Evolutionary conservation across 495 filamentous ascomycete genomes (phyloP), one percentile per base, ranked within the genome.

Genomic region (Tuber magnatum): DNA sequence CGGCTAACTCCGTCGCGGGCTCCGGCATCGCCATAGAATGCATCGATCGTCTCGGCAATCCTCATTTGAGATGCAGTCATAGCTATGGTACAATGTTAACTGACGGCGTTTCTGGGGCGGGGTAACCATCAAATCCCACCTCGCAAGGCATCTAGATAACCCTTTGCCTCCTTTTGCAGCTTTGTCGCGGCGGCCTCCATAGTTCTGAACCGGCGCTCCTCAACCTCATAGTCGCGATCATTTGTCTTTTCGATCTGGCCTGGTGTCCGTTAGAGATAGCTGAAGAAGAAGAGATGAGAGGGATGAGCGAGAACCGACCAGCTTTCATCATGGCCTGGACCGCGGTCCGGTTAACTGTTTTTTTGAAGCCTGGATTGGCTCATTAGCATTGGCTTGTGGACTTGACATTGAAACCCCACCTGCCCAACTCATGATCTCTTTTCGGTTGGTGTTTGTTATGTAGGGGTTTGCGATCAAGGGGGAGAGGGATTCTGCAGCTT

Each of bases 281-380:
- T 8, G 46, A 38, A 42, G 46, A 71, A 22, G 46, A 38, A 42
- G 46, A 71, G 28, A 42, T 75, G 68, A 51, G 71, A 44, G n/a
- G 38, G 71, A 32, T 44, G 22, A 35, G 40, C 7, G 39, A 24
- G 32, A 81, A 80, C 86, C 77, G 82, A 93, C 91, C 93, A 32
- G 95, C 94, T 88, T 97, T 99, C 95, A 99, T 98, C 94, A 99
- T 97, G 73, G 97, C 94, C 90, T 97, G 94, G 84, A 96, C 97
- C 84, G 94, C 97, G 76, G 95, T 94, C 84, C 95, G 93, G 86
- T 95, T 95, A 87, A 97, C 93, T 88, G 94, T 96, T 84, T 97
- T 98, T 88, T 97, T 98, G 86, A 99, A 97, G 73, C 95, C 95
- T 97, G 80, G 68, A 56, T 40, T 38, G 22, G 42, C 24, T 40